Evolutionary conservation across 139 green algal species (phyloP), one percentile per base, ranked within the genome.

Genomic region (Astrephomene gubernaculifera): DNA sequence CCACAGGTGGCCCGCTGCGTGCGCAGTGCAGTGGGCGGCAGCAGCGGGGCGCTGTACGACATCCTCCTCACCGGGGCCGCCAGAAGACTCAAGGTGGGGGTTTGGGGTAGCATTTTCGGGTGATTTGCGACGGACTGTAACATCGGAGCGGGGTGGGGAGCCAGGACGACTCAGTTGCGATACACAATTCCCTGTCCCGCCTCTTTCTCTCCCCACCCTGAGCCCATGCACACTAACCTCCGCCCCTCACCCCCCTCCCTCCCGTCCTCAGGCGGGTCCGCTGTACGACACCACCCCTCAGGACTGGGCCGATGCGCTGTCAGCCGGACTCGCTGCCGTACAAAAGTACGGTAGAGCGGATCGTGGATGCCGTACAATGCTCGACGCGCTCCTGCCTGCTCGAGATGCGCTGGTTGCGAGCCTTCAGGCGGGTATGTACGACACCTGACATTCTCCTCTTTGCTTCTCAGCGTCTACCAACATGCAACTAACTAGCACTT

Each of bases 371-470:
- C 88, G 95, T 43, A 98, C 95, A 22, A 96, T 98, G 94, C 80
- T 98, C 45, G 95, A 97, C 73, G 95, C 95, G 4, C 82, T 98
- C 22, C 29, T 93, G 41, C 94, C 95, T 1, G 94, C 93, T 4
- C 53, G 87, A 1, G 44, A 79, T 10, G 92, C 90, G 2, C 14
- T 90, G 4, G 53, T 79, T 35, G 71, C 71, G 33, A 71, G 68
- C 36, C 54, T 69, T 2, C 63, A 57, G 19, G 79, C 86, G 76
- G 49, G 67, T 54, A 31, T 24, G 45, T 63, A 19, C 14, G 14
- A 57, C 14, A 17, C 14, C 14, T 25, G 49, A 12, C 17, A 57
- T 57, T 17, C 49, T 25, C 14, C 49, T 57, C 12, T 12, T 17
- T 25, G 49, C 49, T 17, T 57, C 12, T 57, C 49, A 17, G 14